Conservation (phyloP, 2,329 filamentous ascomycete genomes). For the Penicillium sp. region DNA sequence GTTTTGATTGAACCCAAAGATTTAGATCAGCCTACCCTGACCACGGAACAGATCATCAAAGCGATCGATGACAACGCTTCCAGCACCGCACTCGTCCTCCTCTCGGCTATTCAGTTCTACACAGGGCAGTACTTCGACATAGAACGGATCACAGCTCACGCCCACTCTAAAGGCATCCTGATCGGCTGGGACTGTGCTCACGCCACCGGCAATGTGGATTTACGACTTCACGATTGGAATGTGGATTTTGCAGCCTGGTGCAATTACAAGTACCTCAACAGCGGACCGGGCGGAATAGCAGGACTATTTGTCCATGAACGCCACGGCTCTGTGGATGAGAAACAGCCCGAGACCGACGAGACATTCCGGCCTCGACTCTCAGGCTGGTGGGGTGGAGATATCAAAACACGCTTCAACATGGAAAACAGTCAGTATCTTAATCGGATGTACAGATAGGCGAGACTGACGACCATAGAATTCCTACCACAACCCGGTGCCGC, state of each 20-base stretch:
- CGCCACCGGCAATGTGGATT: slow-evolving; percentile 71
- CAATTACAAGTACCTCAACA: slow-evolving; percentile 89
- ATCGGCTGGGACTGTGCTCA: slow-evolving; percentile 87
- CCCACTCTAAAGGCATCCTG: slow-evolving; percentile 59
- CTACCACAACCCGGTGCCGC: slow-evolving; percentile 66
- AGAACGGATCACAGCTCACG: slow-evolving; percentile 65
- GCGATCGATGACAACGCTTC: slow-evolving; percentile 66
- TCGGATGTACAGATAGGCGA: neutral
- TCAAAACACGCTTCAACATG: slow-evolving; percentile 70
- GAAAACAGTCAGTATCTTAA: slow-evolving; percentile 48
- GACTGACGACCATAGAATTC: slow-evolving; percentile 45
- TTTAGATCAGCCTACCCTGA: slow-evolving; percentile 48
- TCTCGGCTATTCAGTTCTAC: slow-evolving; percentile 87
- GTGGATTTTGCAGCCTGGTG: slow-evolving; percentile 92
- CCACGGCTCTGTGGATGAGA: slow-evolving; percentile 47
- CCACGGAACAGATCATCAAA: slow-evolving; percentile 61
- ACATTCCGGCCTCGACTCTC: slow-evolving; percentile 59
- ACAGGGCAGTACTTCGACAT: slow-evolving; percentile 85
- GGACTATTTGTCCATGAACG: slow-evolving; percentile 71
- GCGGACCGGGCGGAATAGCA: slow-evolving; percentile 70
- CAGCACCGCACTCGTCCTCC: slow-evolving; percentile 64
- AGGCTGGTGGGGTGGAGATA: slow-evolving; percentile 84
- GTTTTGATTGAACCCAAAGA: slow-evolving; percentile 61
- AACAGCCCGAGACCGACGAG: slow-evolving; percentile 31
- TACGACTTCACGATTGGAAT: slow-evolving; percentile 75